A percentile compares a stretch with the other conserved stretches of the same genome.
These are phyloP conservation scores for Talaromyces sp. DNA, from an alignment of 2,329 filamentous ascomycete species.

Conservation along the genomic window DNA sequence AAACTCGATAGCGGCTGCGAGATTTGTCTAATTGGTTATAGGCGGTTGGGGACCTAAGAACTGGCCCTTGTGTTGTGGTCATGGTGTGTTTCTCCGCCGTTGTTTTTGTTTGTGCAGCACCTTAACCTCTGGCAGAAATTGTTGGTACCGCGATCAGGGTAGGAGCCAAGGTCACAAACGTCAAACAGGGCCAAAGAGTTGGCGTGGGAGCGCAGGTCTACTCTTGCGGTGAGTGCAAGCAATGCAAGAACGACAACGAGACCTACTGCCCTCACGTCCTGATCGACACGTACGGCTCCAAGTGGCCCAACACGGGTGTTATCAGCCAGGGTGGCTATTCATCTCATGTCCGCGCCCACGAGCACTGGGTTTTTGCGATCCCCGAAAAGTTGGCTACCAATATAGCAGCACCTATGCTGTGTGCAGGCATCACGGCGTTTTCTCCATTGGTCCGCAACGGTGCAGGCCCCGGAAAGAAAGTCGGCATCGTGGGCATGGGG, in stretches of 20 bases:
- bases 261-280: slow-evolving; percentile 59
- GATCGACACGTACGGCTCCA: slow-evolving; percentile 52
- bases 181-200: slow-evolving; percentile 60
- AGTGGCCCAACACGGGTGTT: slow-evolving; percentile 56
- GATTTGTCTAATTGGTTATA: slow-evolving; percentile 5
- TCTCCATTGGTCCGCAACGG: slow-evolving; percentile 54
- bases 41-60: slow-evolving; percentile 52
- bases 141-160: slow-evolving; percentile 65
- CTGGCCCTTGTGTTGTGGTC: slow-evolving; percentile 51
- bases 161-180: slow-evolving; percentile 59
- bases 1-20: neutral
- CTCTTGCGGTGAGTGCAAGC: slow-evolving; percentile 60
- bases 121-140: slow-evolving; percentile 49
- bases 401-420: slow-evolving; percentile 31
- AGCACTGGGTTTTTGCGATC: slow-evolving; percentile 34
- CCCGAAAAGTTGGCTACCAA: slow-evolving; percentile 27
- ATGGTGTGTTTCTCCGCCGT: slow-evolving; percentile 31
- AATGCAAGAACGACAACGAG: slow-evolving; percentile 64
- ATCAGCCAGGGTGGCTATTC: slow-evolving; percentile 44
- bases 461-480: slow-evolving; percentile 63
- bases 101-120: neutral
- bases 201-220: slow-evolving; percentile 66
- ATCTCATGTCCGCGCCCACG: slow-evolving; percentile 29
- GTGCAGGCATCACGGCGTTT: slow-evolving; percentile 37
- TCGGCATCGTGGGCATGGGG: slow-evolving; percentile 67